Evolutionary conservation across 1,284 basidiomycete genomes (phyloP).

Genomic region (Neotropicomus parvogracilis): DNA sequence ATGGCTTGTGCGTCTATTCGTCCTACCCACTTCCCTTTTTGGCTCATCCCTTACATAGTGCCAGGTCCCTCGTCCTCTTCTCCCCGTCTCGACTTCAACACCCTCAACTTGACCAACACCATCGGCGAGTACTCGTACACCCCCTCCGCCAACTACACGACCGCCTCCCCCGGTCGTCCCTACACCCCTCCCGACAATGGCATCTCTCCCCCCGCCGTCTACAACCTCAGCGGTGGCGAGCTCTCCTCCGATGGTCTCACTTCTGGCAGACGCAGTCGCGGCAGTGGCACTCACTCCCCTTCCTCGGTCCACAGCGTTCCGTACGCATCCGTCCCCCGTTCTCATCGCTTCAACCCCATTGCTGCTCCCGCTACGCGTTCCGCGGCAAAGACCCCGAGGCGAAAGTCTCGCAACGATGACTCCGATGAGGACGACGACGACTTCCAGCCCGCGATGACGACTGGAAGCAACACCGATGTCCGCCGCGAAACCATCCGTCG

Average conservation of each 20-base stretch:
- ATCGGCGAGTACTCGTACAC: conserved; percentile 67
- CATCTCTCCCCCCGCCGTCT: conserved; percentile 68
- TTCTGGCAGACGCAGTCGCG: conserved; percentile 63
- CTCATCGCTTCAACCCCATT: conserved; percentile 73
- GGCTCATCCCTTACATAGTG: conserved; percentile 29
- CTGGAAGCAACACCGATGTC: conserved; percentile 45
- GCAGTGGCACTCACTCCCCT: conserved; percentile 61
- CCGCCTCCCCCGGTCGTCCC: conserved; percentile 57
- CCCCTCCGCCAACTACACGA: conserved; percentile 46
- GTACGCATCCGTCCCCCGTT: conserved; percentile 62
- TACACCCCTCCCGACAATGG: conserved; percentile 64
- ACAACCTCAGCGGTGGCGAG: conserved; percentile 65
- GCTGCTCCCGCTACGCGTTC: conserved; percentile 47
- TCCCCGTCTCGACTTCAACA: conserved; percentile 57
- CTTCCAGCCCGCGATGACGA: conserved; percentile 50
- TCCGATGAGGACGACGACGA: conserved; percentile 61
- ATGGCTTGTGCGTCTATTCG: conserved; percentile 40
- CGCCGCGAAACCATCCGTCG: conserved; percentile 81
- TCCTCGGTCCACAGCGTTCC: conserved; percentile 45
- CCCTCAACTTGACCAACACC: conserved; percentile 53
- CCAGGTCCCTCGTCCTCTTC: conserved; percentile 48
- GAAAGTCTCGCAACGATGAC: conserved; percentile 58
- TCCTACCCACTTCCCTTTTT: background rate
- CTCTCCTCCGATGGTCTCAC: conserved; percentile 63
- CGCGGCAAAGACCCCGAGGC: conserved; percentile 47